These are phyloP conservation scores for Backusella liffmaniae DNA, from an alignment of 192 early-diverging fungal species.

Conservation along the genomic window DNA sequence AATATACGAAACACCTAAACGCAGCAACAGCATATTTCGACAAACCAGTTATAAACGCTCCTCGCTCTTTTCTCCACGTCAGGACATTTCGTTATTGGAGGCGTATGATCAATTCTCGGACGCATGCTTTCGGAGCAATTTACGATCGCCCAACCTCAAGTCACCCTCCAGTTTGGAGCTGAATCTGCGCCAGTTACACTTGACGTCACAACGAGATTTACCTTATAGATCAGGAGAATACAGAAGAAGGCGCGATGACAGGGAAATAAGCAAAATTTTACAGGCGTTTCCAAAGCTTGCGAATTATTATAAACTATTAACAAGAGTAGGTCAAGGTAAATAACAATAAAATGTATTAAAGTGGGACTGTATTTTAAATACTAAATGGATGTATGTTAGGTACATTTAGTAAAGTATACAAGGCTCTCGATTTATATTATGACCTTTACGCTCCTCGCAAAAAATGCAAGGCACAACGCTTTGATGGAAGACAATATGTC, in stretches of 20 bases:
- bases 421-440: slow-evolving; percentile 77
- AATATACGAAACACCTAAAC: neutral
- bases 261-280: slow-evolving; percentile 6
- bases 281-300: slow-evolving; percentile 49
- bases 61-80: neutral
- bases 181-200: neutral
- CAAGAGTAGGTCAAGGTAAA: slow-evolving; percentile 78
- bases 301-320: slow-evolving; percentile 65
- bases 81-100: slow-evolving; percentile 14
- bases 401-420: slow-evolving; percentile 93
- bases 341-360: neutral
- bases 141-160: neutral
- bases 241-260: neutral
- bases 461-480: slow-evolving; percentile 67
- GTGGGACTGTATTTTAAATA: neutral
- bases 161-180: neutral
- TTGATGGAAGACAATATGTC: slow-evolving; percentile 37
- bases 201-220: neutral
- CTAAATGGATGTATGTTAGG: slow-evolving; percentile 42
- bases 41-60: neutral
- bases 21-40: neutral
- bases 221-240: neutral
- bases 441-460: slow-evolving; percentile 52
- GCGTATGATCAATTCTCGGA: slow-evolving; percentile 6
- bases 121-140: slow-evolving; percentile 8